Percentiles rank a stretch among this genome's conserved stretches.
Evolutionary conservation across 192 early-diverging fungal genomes (phyloP).

Genomic region (Coemansia sp.): DNA sequence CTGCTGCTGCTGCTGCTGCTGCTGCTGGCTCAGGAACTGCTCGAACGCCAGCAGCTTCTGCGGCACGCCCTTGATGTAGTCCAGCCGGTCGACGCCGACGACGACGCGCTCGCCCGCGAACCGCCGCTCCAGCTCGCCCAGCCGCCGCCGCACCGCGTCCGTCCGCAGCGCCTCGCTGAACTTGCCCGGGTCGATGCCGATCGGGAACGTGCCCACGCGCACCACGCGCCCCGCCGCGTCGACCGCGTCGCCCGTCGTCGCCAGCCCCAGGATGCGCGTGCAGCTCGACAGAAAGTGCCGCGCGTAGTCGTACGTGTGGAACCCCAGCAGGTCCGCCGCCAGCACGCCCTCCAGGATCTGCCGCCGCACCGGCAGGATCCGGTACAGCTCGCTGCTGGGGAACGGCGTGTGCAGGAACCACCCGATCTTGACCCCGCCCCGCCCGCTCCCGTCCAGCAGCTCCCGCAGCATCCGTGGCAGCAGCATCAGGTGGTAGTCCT

Average conservation of each 20-base stretch:
- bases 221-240: slow-evolving; percentile 73
- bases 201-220: slow-evolving; percentile 97
- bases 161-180: slow-evolving; percentile 83
- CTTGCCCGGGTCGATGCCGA: slow-evolving; percentile 96
- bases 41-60: slow-evolving; percentile 98
- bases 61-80: slow-evolving; percentile 99
- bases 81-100: slow-evolving; percentile 96
- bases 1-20: too few relatives aligned
- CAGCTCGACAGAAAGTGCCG: slow-evolving; percentile 97
- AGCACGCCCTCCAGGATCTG: slow-evolving; percentile 93
- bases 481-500: slow-evolving; percentile 99
- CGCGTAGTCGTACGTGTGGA: slow-evolving; percentile 99
- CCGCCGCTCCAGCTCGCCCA: slow-evolving; percentile 73
- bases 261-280: slow-evolving; percentile 91
- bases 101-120: slow-evolving; percentile 88
- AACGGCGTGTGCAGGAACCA: slow-evolving; percentile 99
- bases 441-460: slow-evolving; percentile 53
- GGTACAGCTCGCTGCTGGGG: slow-evolving; percentile 94
- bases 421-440: slow-evolving; percentile 87
- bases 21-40: slow-evolving; percentile 78
- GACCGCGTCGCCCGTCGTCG: slow-evolving; percentile 89
- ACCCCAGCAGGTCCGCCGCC: slow-evolving; percentile 89
- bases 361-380: slow-evolving; percentile 91
- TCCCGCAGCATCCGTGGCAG: slow-evolving; percentile 82
- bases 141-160: slow-evolving; percentile 65